A percentile compares a stretch with the other conserved stretches of the same genome.
phyloP scores from a whole-genome alignment of 306 rosid genomes.

The Trifolium subterraneum region DNA sequence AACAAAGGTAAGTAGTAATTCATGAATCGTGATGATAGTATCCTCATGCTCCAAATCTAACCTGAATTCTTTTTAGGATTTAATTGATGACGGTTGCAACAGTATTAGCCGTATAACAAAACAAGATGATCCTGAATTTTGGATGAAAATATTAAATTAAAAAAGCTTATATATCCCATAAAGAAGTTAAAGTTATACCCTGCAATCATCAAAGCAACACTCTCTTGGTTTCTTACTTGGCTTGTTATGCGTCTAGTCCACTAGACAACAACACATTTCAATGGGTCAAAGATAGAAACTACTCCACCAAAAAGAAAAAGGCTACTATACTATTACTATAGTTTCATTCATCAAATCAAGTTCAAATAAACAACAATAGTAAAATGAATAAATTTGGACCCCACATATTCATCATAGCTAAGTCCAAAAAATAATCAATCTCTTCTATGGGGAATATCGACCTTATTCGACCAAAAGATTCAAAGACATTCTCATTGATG shows the following conservation, averaged over 20 bases:
- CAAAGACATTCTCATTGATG: slow-evolving; percentile 48
- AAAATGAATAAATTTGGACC: neutral
- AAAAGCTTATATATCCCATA: slow-evolving; percentile 13
- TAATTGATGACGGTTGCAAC: slow-evolving; percentile 40
- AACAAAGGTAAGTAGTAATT: slow-evolving; percentile 42
- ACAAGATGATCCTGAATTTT: slow-evolving; percentile 39
- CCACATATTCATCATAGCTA: slow-evolving; percentile 53
- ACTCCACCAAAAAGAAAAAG: slow-evolving; percentile 45
- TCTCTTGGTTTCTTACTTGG: slow-evolving; percentile 46
- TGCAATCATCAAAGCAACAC: slow-evolving; percentile 57
- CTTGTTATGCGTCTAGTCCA: slow-evolving; percentile 40
- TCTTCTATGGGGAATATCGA: slow-evolving; percentile 46
- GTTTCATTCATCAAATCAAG: slow-evolving; percentile 5
- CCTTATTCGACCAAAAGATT: slow-evolving; percentile 57
- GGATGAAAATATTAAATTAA: slow-evolving; percentile 6
- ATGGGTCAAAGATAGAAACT: slow-evolving; percentile 69
- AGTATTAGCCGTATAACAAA: slow-evolving; percentile 33
- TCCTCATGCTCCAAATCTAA: slow-evolving; percentile 58
- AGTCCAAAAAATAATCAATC: slow-evolving; percentile 50
- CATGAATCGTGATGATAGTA: slow-evolving; percentile 53
- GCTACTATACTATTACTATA: neutral
- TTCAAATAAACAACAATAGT: neutral
- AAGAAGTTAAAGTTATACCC: slow-evolving; percentile 39
- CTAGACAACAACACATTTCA: slow-evolving; percentile 47
- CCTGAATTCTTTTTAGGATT: slow-evolving; percentile 45